phyloP scores from a whole-genome alignment of 129 eudicot species.

The Flaveria trinervia region DNA sequence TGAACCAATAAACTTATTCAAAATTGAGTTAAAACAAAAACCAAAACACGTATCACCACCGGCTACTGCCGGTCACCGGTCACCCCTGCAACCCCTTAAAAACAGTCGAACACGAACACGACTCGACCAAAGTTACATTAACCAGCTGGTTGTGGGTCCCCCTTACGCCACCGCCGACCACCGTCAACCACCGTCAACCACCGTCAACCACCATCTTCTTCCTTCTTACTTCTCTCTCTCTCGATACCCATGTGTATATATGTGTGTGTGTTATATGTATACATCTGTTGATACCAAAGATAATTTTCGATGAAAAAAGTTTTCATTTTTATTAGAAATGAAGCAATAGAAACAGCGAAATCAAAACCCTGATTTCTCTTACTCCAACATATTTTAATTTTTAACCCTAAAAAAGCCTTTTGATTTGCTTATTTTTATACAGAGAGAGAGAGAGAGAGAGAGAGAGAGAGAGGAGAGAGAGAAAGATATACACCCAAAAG shows the following conservation, averaged over 20 bases:
- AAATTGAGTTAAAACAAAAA: too few species aligned
- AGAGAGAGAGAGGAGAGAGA: constrained; percentile 30
- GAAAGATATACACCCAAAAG: constrained; percentile 30
- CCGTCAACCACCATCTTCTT: constrained; percentile 21
- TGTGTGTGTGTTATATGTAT: constrained; percentile 22
- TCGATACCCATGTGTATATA: constrained; percentile 2
- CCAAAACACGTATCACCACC: constrained; percentile 45
- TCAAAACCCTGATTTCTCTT: constrained; percentile 21
- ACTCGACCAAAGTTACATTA: constrained; percentile 35
- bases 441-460: constrained; percentile 36
- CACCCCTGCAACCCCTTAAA: constrained; percentile 24
- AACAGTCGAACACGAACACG: constrained; percentile 45
- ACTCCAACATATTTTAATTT: constrained; percentile 25
- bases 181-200: constrained; percentile 19
- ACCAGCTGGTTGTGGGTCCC: constrained; percentile 43
- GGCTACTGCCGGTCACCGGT: constrained; percentile 44
- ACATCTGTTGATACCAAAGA: constrained; percentile 30
- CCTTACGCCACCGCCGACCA: constrained; percentile 31
- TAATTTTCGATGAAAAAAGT: not conserved
- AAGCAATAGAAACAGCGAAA: constrained; percentile 31
- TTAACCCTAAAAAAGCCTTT: constrained; percentile 42
- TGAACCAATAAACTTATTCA: too few species aligned
- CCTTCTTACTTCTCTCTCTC: constrained; percentile 19
- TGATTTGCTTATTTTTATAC: constrained; percentile 46
- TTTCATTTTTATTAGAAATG: constrained; percentile 18